A percentile compares a stretch with the other conserved stretches of the same genome.
Evolutionary conservation across 1,139 yeast species (phyloP).

Genomic region (Geotrichum klebahnii): DNA sequence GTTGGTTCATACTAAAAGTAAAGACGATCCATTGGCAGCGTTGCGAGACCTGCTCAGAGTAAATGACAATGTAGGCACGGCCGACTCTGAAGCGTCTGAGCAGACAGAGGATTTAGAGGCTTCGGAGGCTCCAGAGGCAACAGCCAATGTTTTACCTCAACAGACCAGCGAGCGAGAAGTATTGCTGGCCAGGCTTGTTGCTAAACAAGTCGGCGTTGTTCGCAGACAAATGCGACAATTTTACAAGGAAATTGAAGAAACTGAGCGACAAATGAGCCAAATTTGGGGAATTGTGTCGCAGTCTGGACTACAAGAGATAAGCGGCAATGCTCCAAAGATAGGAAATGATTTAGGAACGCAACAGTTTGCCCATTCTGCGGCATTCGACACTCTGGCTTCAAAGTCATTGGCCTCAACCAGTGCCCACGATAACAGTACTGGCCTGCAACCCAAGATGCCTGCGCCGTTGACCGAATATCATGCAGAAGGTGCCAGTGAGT

Average conservation of each 20-base stretch:
- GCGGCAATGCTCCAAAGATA: not conserved
- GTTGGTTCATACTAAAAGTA: conserved; percentile 23
- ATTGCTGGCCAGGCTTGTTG: conserved; percentile 21
- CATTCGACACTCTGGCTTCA: conserved; percentile 10
- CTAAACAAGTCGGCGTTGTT: conserved; percentile 23
- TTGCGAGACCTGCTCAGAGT: conserved; percentile 17
- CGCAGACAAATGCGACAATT: conserved; percentile 23
- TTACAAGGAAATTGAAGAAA: conserved; percentile 23
- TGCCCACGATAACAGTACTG: not conserved
- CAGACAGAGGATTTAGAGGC: not conserved
- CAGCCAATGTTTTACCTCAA: conserved; percentile 1
- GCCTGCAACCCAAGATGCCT: not conserved
- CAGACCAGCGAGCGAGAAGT: conserved; percentile 20
- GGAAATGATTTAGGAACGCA: not conserved
- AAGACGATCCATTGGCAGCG: conserved; percentile 22
- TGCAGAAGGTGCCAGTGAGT: conserved; percentile 26
- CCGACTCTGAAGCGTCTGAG: not conserved
- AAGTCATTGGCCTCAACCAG: not conserved
- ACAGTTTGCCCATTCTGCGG: too few relatives aligned
- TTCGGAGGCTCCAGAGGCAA: conserved; percentile 2
- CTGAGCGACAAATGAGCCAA: conserved; percentile 23
- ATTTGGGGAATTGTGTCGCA: conserved; percentile 21
- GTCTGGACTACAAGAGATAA: conserved; percentile 8
- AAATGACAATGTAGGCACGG: not conserved
- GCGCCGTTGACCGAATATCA: conserved; percentile 12